These are phyloP conservation scores for Rhinocladiella similis DNA, from an alignment of 2,329 filamentous ascomycete genomes.

Conservation along the genomic window DNA sequence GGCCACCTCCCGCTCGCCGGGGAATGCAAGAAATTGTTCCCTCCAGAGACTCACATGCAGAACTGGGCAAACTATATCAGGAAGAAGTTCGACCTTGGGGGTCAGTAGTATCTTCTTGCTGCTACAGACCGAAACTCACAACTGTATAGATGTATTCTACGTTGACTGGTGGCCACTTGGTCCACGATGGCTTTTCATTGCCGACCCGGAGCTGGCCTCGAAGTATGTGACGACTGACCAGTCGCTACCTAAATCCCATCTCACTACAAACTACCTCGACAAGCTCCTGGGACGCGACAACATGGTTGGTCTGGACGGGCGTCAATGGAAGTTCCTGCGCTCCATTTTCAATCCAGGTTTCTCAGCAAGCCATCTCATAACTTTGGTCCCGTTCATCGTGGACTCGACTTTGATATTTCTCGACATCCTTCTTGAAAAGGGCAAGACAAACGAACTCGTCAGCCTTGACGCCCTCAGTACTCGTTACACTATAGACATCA, in stretches of 20 bases:
- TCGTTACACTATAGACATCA: conserved; percentile 36
- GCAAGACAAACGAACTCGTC: conserved; percentile 27
- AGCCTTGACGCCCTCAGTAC: conserved; percentile 31
- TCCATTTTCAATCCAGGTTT: conserved; percentile 37
- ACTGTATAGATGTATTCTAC: conserved; percentile 28
- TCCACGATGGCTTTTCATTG: conserved; percentile 25
- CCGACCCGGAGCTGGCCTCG: conserved; percentile 24
- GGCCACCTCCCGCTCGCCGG: conserved; percentile 28
- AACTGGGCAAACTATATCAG: conserved; percentile 26
- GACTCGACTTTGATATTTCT: conserved; percentile 31
- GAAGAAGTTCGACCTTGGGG: conserved; percentile 27
- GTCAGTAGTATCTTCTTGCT: conserved; percentile 2
- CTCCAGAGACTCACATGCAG: conserved; percentile 26
- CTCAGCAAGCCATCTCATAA: conserved; percentile 32
- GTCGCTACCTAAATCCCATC: conserved; percentile 27
- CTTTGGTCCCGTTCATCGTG: conserved; percentile 32
- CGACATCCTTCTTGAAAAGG: conserved; percentile 28
- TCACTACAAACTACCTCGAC: conserved; percentile 15
- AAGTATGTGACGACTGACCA: conserved; percentile 26
- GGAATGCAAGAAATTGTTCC: conserved; percentile 25
- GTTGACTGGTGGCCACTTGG: conserved; percentile 31
- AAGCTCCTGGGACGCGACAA: conserved; percentile 26
- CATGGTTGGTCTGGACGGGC: conserved; percentile 29
- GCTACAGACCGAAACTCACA: neutral
- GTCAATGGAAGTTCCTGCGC: conserved; percentile 33